Evolutionary conservation across 2,329 filamentous ascomycete genomes (phyloP), one percentile per base, ranked within the genome.

Genomic region (Lachnellula suecica): DNA sequence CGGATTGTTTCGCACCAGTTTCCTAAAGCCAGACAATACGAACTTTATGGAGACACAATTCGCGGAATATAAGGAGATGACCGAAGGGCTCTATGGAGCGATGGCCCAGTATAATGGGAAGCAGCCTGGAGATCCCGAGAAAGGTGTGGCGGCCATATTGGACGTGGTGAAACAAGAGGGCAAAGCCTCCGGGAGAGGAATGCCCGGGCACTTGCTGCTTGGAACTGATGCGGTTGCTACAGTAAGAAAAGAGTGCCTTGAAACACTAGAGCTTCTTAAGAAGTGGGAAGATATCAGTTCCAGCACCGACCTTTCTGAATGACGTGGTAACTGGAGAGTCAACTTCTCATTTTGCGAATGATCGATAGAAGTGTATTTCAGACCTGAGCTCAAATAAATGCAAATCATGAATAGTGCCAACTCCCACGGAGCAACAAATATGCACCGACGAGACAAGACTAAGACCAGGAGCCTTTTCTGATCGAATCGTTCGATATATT

Each of bases 101-200:
- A 38, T 50, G 2, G 53, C 63, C 65, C 3, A 38, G 41, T 2
- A 65, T 66, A 67, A 83, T 54, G 70, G 75, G 15, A 73, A 75
- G 0, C 81, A 85, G 67, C 73, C 70, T 0, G 82, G 82, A 0
- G 80, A 85, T 60, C 72, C 80, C 3, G 67, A 65, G 17, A 83
- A 83, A 69, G 82, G 77, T 0, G 68, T 70, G 7, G 71, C 68
- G 51, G 72, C 79, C 1, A 70, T 83, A 24, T 72, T 84, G 4
- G 82, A 86, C 57, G 70, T 82, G 13, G 58, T 86, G 58, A 82
- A 77, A 7, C 70, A 70, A 40, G 73, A 69, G 2, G 81, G 81
- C 0, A 68, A 70, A 22, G 78, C 71, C 19, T 63, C 66, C 53
- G 80, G 78, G 0, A 77, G 66, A 57, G 71, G 75, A 19, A 68